Base-by-base conservation (phyloP, 495 filamentous ascomycete genomes). In the Trichodelitschia bisporula region DNA sequence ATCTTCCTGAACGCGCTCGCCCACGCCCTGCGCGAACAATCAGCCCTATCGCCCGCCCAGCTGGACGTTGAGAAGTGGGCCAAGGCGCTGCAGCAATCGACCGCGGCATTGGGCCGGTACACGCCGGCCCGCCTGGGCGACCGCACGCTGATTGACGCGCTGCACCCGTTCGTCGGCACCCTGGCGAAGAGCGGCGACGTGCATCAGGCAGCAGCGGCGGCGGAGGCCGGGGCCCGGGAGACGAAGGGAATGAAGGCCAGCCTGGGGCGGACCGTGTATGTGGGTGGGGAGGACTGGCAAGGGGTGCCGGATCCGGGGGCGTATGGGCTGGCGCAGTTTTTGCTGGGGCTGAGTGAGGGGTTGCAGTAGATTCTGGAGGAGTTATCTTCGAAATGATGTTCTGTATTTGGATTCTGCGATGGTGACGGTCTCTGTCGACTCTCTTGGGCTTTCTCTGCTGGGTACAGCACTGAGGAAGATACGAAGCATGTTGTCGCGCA, bases 1-100 rank as follows among this genome's bases (percentile, higher is more conserved):
- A 97, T 97, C 39, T 97, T 92, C 59, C 61, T 97, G 31, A 92
- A 92, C 47, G 68, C 83, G 0, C 69, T 97, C 1, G 72, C 76
- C 13, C 67, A 74, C 36, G 68, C 72, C 1, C 56, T 97, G 10
- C 68, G 72, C 19, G 55, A 55, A 5, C 61, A 74, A 31, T 60
- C 40, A 26, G 33, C 40, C 37, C 47, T 25, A 51, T 57, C 16
- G 49, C 62, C 23, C 36, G 56, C 9, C 49, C 59, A 5, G 3
- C 54, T 65, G 23, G 60, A 55, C 0, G 45, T 56, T 0, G 45
- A 60, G 10, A 58, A 72, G 12, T 95, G 82, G 84, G 69, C 72
- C 2, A 53, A 61, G 4, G 83, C 84, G 1, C 56, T 89, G 5
- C 54, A 63, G 26, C 57, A 68, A 35, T 77, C 84, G 13, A 56